Conservation (phyloP, 306 rosid genomes). For the Cicer yamashitae region DNA sequence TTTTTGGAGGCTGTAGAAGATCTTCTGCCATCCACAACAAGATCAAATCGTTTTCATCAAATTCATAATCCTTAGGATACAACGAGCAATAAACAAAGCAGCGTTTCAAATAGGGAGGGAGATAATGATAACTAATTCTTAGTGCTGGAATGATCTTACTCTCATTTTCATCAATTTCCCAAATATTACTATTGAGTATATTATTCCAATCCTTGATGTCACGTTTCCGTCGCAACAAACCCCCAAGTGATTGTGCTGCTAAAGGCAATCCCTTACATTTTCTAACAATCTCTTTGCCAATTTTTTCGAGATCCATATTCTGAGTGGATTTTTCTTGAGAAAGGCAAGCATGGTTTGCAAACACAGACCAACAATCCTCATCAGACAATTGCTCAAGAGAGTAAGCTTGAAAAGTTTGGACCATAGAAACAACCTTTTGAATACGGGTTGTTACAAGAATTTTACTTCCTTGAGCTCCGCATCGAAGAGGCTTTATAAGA, state of each 20-base stretch:
- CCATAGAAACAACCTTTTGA: not conserved
- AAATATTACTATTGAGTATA: conserved; percentile 23
- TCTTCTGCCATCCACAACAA: conserved; percentile 48
- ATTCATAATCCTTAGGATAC: conserved; percentile 8
- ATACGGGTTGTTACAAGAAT: conserved; percentile 8
- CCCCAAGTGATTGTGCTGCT: conserved; percentile 36
- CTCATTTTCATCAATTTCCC: not conserved
- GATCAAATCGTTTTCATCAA: conserved; percentile 8
- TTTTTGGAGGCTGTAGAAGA: not conserved
- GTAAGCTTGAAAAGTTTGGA: not conserved
- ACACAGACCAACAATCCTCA: conserved; percentile 17
- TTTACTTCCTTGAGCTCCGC: conserved; percentile 1
- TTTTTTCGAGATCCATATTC: not conserved
- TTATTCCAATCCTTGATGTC: conserved; percentile 1
- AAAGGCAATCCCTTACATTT: conserved; percentile 49
- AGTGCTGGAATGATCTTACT: conserved; percentile 28
- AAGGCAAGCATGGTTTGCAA: conserved; percentile 14
- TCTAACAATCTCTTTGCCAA: not conserved
- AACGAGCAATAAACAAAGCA: conserved; percentile 24
- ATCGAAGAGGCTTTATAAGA: conserved; percentile 10
- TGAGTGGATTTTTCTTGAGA: fast-evolving
- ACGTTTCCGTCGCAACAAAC: conserved; percentile 5
- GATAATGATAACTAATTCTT: conserved; percentile 39
- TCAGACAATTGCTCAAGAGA: not conserved
- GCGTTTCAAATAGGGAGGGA: conserved; percentile 29